A percentile compares a stretch with the other conserved stretches of the same genome.
phyloP scores from a whole-genome alignment of 2,329 filamentous ascomycete genomes.

The Colletotrichum scovillei region DNA sequence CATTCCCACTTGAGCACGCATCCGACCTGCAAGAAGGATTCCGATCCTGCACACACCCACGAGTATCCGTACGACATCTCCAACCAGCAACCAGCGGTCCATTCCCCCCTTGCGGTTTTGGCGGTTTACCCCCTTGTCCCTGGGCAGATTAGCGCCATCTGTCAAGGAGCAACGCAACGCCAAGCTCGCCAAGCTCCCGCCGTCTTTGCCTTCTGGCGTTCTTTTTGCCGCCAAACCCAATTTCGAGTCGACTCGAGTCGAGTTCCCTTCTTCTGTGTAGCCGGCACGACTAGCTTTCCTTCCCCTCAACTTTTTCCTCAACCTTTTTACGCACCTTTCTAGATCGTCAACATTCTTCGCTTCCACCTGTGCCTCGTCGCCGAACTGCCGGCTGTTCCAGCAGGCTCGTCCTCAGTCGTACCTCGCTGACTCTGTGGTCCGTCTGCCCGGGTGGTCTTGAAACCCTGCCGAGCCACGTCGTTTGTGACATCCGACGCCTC shows the following conservation, averaged over 20 bases:
- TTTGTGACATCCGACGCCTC: neutral
- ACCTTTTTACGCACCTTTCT: neutral
- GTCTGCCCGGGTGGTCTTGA: constrained; percentile 12
- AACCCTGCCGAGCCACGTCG: constrained; percentile 7
- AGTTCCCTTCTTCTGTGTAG: neutral
- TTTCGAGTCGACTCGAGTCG: neutral
- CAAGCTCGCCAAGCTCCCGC: neutral
- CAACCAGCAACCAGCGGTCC: neutral
- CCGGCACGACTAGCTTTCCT: neutral
- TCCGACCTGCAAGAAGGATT: neutral
- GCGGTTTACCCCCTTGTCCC: neutral
- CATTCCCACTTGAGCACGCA: neutral
- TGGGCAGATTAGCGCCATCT: neutral
- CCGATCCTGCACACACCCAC: neutral
- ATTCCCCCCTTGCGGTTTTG: neutral
- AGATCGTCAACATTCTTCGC: neutral
- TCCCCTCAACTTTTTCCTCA: neutral
- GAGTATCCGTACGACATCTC: too few relatives aligned
- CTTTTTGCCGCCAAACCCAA: neutral
- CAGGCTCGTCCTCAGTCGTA: neutral
- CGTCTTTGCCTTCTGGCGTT: neutral
- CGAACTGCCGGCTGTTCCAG: neutral
- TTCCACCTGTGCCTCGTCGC: neutral
- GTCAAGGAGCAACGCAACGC: neutral
- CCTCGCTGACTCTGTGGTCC: neutral